A percentile compares a stretch with the other conserved stretches of the same genome.
Evolutionary conservation across 2,329 filamentous ascomycete genomes (phyloP).

Genomic region (Aspergillus brasiliensis): DNA sequence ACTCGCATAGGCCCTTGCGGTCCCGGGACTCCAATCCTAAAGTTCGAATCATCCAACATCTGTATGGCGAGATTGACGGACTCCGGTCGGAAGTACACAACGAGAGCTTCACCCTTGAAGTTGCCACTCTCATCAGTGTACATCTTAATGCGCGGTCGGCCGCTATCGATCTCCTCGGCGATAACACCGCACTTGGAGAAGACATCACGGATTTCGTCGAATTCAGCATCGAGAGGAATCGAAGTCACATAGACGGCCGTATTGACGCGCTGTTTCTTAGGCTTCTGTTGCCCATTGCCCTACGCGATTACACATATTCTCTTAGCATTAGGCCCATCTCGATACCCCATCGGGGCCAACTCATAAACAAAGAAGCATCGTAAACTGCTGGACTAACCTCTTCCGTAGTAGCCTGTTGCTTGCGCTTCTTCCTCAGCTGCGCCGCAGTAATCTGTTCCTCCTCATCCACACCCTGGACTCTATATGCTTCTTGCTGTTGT

Average conservation of each 20-base stretch:
- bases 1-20: constrained; percentile 71
- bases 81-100: constrained; percentile 94
- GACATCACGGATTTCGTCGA: constrained; percentile 76
- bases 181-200: constrained; percentile 93
- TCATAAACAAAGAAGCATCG: not conserved
- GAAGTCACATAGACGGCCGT: constrained; percentile 91
- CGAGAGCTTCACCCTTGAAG: constrained; percentile 90
- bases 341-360: too few relatives aligned
- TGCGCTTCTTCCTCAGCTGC: constrained; percentile 55
- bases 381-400: constrained; percentile 47
- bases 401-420: constrained; percentile 53
- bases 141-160: constrained; percentile 86
- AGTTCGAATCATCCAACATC: constrained; percentile 62
- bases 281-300: constrained; percentile 36
- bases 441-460: constrained; percentile 49
- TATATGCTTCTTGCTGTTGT: constrained; percentile 64
- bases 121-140: constrained; percentile 79
- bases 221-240: constrained; percentile 75
- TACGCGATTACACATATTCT: constrained; percentile 6
- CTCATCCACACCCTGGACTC: constrained; percentile 61
- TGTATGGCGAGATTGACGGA: constrained; percentile 71
- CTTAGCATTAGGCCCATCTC: not conserved
- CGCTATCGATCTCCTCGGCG: constrained; percentile 89
- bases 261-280: constrained; percentile 63
- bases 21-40: constrained; percentile 64